Conservation (phyloP, 805 yeast genomes). For the Ogataea ramenticola region DNA sequence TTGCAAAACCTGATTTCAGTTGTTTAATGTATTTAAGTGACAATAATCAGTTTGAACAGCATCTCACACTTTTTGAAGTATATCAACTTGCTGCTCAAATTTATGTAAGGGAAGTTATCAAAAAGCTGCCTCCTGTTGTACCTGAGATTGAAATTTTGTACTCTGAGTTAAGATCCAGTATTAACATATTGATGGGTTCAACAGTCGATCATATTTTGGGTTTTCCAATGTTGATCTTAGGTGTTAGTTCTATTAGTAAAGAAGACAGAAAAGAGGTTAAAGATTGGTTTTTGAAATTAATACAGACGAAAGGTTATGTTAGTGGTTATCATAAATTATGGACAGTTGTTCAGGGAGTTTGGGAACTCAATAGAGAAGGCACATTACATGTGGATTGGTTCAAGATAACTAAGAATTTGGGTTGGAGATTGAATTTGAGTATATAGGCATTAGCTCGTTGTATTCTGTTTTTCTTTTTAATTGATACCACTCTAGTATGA, state of each 20-base stretch:
- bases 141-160: conserved; percentile 18
- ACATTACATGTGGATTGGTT: conserved; percentile 32
- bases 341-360: conserved; percentile 23
- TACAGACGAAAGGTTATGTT: conserved; percentile 26
- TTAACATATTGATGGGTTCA: conserved; percentile 9
- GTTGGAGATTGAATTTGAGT: conserved; percentile 27
- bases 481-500: too few relatives aligned
- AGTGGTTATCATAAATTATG: conserved; percentile 24
- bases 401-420: conserved; percentile 27
- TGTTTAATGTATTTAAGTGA: conserved; percentile 11
- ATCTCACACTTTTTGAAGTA: conserved; percentile 28
- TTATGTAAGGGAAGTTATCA: conserved; percentile 17
- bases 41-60: conserved; percentile 20
- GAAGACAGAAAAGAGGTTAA: conserved; percentile 19
- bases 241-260: conserved; percentile 22
- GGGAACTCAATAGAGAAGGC: conserved; percentile 30
- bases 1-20: conserved; percentile 13
- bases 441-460: too few relatives aligned
- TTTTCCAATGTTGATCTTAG: conserved; percentile 32
- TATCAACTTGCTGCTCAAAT: conserved; percentile 22
- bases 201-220: conserved; percentile 22
- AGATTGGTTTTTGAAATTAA: conserved; percentile 18
- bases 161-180: conserved; percentile 10
- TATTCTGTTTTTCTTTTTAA: too few relatives aligned
- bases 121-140: conserved; percentile 19